Percentiles rank a stretch among this genome's conserved stretches.
Conservation (phyloP, 1,284 basidiomycete genomes). For the Hemileia vastatrix region DNA sequence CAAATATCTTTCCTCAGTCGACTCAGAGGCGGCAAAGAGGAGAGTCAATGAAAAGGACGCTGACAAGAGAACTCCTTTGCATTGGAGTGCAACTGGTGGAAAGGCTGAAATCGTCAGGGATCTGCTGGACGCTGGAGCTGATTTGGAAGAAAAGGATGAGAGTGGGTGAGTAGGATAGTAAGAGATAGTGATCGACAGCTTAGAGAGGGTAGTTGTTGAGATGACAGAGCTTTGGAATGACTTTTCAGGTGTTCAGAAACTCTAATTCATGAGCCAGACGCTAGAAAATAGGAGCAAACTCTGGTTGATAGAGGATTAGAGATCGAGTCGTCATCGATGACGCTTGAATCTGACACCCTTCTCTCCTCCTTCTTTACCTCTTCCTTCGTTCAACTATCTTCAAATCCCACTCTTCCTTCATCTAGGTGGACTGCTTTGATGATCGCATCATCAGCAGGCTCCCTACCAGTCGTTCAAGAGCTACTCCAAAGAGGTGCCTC, state of each 20-base stretch:
- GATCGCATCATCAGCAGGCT: slow-evolving; percentile 29
- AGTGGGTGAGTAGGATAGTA: not conserved
- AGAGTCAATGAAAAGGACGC: slow-evolving; percentile 21
- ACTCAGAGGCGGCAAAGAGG: not conserved
- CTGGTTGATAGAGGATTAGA: no score
- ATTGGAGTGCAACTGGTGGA: slow-evolving; percentile 27
- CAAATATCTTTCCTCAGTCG: not conserved
- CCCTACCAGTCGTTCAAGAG: slow-evolving; percentile 11
- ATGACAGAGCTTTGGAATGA: no score
- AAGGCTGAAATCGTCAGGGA: slow-evolving; percentile 14
- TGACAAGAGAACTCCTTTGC: slow-evolving; percentile 29
- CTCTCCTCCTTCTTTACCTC: no score
- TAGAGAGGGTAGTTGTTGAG: no score
- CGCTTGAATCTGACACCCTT: no score
- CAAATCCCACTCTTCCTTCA: not conserved
- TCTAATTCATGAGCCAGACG: no score
- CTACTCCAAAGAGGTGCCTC: slow-evolving; percentile 26
- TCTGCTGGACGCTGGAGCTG: slow-evolving; percentile 13
- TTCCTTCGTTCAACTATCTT: no score
- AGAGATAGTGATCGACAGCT: not conserved
- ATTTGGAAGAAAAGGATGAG: slow-evolving; percentile 17
- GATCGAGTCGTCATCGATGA: no score
- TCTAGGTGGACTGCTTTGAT: slow-evolving; percentile 30
- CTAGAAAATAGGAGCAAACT: no score
- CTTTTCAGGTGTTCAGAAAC: no score